Conservation (phyloP, 2,329 filamentous ascomycete genomes). For the Acephala macrosclerotiorum region DNA sequence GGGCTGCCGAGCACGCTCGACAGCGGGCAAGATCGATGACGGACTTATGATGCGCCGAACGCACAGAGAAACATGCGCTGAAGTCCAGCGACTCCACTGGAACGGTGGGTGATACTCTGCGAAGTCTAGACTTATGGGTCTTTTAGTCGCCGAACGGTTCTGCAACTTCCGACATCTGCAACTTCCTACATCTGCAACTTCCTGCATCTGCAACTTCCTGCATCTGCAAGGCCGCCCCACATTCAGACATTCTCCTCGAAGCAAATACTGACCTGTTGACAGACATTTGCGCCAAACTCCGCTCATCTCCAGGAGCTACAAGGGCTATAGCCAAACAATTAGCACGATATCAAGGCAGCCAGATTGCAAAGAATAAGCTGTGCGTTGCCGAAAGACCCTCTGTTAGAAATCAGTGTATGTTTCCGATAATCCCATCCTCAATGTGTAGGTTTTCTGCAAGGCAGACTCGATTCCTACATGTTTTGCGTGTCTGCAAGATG, state of each 20-base stretch:
- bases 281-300: not conserved
- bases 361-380: not conserved
- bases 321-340: not conserved
- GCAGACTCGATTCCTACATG: constrained; percentile 2
- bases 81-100: too few relatives aligned
- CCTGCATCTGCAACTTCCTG: too few relatives aligned
- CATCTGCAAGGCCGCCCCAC: not conserved
- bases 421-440: not conserved
- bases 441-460: not conserved
- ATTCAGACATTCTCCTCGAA: too few relatives aligned
- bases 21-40: too few relatives aligned
- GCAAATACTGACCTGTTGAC: too few relatives aligned
- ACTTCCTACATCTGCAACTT: too few relatives aligned
- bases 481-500: not conserved
- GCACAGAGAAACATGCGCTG: too few relatives aligned
- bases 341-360: not conserved
- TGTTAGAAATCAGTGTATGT: not conserved
- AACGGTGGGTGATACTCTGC: too few relatives aligned
- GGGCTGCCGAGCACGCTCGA: not conserved
- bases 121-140: too few relatives aligned
- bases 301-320: not conserved
- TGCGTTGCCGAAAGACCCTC: not conserved
- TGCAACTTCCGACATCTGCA: too few relatives aligned
- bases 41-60: too few relatives aligned
- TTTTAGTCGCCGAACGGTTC: not conserved